Conservation (phyloP, 352 stramenopile species). For the Globisporangium takayamanum region DNA sequence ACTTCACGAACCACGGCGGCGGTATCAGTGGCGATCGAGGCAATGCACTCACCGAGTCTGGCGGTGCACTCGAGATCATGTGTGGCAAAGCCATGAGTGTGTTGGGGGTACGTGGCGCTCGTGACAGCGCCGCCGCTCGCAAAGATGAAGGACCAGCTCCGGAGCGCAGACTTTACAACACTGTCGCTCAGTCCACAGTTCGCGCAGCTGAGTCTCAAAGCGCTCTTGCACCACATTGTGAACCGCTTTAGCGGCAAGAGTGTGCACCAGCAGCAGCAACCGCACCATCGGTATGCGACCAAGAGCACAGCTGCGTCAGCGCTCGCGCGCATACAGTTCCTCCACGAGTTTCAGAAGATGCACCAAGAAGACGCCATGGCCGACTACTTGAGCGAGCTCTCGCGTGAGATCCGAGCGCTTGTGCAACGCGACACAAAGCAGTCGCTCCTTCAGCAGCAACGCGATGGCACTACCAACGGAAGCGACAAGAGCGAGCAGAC, state of each 20-base stretch:
- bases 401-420: conserved; percentile 6
- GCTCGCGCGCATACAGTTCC: conserved; percentile 30
- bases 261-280: background rate
- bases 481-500: background rate
- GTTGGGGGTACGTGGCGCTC: conserved; percentile 22
- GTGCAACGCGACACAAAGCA: background rate
- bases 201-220: conserved; percentile 34
- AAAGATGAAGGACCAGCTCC: conserved; percentile 20
- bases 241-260: conserved; percentile 30
- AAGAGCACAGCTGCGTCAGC: conserved; percentile 44
- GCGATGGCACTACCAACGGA: background rate
- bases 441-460: background rate
- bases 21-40: background rate
- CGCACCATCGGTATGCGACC: conserved; percentile 3
- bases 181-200: conserved; percentile 20
- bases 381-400: conserved; percentile 42
- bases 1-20: conserved; percentile 9
- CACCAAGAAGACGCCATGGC: conserved; percentile 43
- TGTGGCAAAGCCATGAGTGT: conserved; percentile 12
- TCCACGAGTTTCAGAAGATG: conserved; percentile 51
- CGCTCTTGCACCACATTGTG: conserved; percentile 47
- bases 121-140: conserved; percentile 25
- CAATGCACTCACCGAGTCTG: conserved; percentile 1
- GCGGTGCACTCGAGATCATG: conserved; percentile 11
- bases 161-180: conserved; percentile 1